A percentile compares a stretch with the other conserved stretches of the same genome.
phyloP scores from a whole-genome alignment of 1,284 basidiomycete species.

The Cyathus olla region DNA sequence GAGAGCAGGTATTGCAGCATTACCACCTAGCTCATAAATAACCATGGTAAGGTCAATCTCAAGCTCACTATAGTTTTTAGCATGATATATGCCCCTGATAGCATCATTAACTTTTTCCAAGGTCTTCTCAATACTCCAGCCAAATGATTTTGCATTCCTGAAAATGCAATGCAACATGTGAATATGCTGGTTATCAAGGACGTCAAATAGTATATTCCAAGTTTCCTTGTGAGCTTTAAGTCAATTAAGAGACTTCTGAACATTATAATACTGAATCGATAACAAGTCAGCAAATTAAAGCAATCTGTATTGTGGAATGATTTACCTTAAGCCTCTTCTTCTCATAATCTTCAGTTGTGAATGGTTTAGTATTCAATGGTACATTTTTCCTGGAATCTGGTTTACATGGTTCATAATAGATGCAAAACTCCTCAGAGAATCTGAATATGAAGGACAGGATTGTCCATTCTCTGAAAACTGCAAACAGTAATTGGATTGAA shows the following conservation, averaged over 20 bases:
- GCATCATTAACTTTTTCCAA: slow-evolving; percentile 12
- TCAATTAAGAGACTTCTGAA: slow-evolving; percentile 4
- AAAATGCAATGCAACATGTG: slow-evolving; percentile 21
- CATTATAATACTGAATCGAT: slow-evolving; percentile 5
- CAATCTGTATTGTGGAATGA: not conserved
- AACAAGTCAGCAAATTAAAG: not conserved
- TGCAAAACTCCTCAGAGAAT: no score
- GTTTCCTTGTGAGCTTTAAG: slow-evolving; percentile 12
- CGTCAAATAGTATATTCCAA: slow-evolving; percentile 9
- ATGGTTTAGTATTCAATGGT: no score
- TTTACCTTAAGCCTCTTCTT: slow-evolving; percentile 1
- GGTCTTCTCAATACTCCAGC: slow-evolving; percentile 15
- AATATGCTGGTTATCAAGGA: slow-evolving; percentile 15
- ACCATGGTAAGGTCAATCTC: slow-evolving; percentile 22
- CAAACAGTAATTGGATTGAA: not conserved
- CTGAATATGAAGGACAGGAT: no score
- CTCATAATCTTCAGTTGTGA: no score
- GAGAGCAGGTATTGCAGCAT: slow-evolving; percentile 20
- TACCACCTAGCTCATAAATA: slow-evolving; percentile 25
- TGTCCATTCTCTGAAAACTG: no score
- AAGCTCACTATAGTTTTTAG: slow-evolving; percentile 15
- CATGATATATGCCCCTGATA: slow-evolving; percentile 12
- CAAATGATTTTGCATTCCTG: slow-evolving; percentile 4
- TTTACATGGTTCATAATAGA: no score
- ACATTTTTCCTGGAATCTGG: no score